Conservation (phyloP, 306 rosid genomes). For the Styphnolobium japonicum region DNA sequence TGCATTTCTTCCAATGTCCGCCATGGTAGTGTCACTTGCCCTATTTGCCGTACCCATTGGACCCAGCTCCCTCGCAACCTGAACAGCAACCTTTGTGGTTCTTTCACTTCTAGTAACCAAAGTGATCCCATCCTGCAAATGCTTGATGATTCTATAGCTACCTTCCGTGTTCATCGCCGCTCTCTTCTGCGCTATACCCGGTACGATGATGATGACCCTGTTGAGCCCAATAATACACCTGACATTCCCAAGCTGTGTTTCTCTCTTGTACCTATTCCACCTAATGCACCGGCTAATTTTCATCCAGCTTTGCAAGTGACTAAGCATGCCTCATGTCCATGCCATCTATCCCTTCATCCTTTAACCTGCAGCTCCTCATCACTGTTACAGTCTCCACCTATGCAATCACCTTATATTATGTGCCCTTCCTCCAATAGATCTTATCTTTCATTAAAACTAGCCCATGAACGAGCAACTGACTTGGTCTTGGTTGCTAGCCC, state of each 20-base stretch:
- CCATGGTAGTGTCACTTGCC: slow-evolving; percentile 97
- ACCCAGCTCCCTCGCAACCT: slow-evolving; percentile 94
- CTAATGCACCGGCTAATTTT: slow-evolving; percentile 48
- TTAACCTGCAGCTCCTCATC: slow-evolving; percentile 59
- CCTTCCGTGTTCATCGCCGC: slow-evolving; percentile 85
- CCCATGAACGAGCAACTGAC: slow-evolving; percentile 49
- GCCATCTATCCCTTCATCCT: slow-evolving; percentile 48
- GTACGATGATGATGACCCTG: slow-evolving; percentile 88
- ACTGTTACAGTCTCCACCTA: slow-evolving; percentile 48
- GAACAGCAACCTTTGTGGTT: slow-evolving; percentile 45
- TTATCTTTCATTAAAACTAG: slow-evolving; percentile 49
- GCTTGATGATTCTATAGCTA: slow-evolving; percentile 95
- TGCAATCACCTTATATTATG: slow-evolving; percentile 51
- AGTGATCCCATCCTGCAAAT: slow-evolving; percentile 78
- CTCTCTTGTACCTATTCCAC: slow-evolving; percentile 56
- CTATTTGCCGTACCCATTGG: slow-evolving; percentile 97
- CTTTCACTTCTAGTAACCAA: slow-evolving; percentile 53
- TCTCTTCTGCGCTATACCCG: slow-evolving; percentile 80
- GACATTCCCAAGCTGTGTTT: slow-evolving; percentile 66
- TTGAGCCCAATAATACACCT: slow-evolving; percentile 60
- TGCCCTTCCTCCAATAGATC: slow-evolving; percentile 53
- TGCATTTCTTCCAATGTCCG: slow-evolving; percentile 97
- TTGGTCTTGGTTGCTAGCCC: slow-evolving; percentile 85
- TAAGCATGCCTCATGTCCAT: slow-evolving; percentile 43
- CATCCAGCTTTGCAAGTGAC: slow-evolving; percentile 53